phyloP scores from a whole-genome alignment of 1,139 yeast species.

The Suhomyces taliae region DNA sequence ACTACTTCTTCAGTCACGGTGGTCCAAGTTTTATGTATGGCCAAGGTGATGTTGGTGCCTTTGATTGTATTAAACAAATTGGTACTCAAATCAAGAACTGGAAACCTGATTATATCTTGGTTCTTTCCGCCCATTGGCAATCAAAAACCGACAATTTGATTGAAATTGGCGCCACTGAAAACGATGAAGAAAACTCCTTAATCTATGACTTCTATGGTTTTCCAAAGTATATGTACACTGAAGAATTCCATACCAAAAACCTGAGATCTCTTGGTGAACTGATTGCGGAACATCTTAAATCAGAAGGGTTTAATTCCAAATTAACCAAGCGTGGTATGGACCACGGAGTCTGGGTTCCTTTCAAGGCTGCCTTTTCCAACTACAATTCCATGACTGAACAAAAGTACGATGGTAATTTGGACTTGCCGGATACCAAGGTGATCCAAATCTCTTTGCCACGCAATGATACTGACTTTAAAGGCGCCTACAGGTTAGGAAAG shows the following conservation, averaged over 20 bases:
- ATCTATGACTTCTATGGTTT: conserved; percentile 77
- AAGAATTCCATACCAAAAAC: conserved; percentile 54
- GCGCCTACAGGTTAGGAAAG: conserved; percentile 58
- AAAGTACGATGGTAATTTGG: conserved; percentile 36
- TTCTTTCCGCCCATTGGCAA: conserved; percentile 81
- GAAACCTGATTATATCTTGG: conserved; percentile 64
- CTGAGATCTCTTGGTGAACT: conserved; percentile 43
- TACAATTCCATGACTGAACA: conserved; percentile 17
- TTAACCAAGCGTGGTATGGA: conserved; percentile 63
- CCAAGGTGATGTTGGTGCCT: conserved; percentile 58
- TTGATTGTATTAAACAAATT: conserved; percentile 44
- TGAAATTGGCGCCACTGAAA: conserved; percentile 45
- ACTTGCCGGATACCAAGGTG: conserved; percentile 46
- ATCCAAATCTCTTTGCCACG: conserved; percentile 66
- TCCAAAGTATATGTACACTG: conserved; percentile 61
- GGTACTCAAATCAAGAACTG: conserved; percentile 53
- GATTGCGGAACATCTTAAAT: conserved; percentile 41
- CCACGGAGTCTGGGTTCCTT: conserved; percentile 83
- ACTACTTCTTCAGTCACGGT: conserved; percentile 72
- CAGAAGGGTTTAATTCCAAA: conserved; percentile 45
- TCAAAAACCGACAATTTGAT: conserved; percentile 40
- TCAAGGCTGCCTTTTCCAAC: conserved; percentile 66
- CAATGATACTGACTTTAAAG: conserved; percentile 43
- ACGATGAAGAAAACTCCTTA: conserved; percentile 38
- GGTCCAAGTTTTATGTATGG: conserved; percentile 71